Evolutionary conservation across 2,329 filamentous ascomycete species (phyloP).

Genomic region (Aureobasidium sp.): DNA sequence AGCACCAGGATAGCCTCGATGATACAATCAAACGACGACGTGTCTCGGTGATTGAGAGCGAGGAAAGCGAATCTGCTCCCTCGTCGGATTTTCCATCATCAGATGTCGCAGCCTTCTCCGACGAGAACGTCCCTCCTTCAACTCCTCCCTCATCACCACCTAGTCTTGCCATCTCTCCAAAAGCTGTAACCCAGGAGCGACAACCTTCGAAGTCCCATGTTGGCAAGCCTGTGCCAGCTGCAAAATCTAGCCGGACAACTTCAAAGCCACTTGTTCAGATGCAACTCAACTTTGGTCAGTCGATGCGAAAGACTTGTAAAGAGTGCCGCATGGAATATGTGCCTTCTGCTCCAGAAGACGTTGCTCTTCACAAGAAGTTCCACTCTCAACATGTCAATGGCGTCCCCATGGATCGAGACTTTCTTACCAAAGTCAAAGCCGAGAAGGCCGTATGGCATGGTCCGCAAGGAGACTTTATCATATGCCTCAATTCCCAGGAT

Average conservation of each 20-base stretch:
- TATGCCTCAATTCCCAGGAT: slow-evolving; percentile 47
- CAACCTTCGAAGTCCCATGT: slow-evolving; percentile 12
- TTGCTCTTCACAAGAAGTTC: slow-evolving; percentile 54
- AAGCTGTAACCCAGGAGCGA: slow-evolving; percentile 21
- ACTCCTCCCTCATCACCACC: slow-evolving; percentile 47
- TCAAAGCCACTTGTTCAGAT: slow-evolving; percentile 44
- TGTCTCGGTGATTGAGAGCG: background rate
- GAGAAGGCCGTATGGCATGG: slow-evolving; percentile 11
- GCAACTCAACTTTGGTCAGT: slow-evolving; percentile 51
- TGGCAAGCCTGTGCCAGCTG: background rate
- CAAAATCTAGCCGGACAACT: slow-evolving; percentile 16
- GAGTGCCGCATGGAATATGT: slow-evolving; percentile 60
- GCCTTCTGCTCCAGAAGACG: slow-evolving; percentile 52
- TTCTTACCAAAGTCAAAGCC: slow-evolving; percentile 36
- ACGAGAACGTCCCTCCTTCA: slow-evolving; percentile 23
- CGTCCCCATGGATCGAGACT: slow-evolving; percentile 51
- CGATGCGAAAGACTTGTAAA: slow-evolving; percentile 48
- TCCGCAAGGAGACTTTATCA: slow-evolving; percentile 40
- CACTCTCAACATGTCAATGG: slow-evolving; percentile 54
- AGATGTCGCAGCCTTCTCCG: slow-evolving; percentile 20
- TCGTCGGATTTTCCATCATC: slow-evolving; percentile 13
- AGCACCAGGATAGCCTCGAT: background rate
- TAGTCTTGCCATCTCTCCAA: slow-evolving; percentile 17
- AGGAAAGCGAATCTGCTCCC: background rate
- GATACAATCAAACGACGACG: slow-evolving; percentile 13